Base-by-base conservation (phyloP, 1,284 basidiomycete species). In the Tilletia caries region DNA sequence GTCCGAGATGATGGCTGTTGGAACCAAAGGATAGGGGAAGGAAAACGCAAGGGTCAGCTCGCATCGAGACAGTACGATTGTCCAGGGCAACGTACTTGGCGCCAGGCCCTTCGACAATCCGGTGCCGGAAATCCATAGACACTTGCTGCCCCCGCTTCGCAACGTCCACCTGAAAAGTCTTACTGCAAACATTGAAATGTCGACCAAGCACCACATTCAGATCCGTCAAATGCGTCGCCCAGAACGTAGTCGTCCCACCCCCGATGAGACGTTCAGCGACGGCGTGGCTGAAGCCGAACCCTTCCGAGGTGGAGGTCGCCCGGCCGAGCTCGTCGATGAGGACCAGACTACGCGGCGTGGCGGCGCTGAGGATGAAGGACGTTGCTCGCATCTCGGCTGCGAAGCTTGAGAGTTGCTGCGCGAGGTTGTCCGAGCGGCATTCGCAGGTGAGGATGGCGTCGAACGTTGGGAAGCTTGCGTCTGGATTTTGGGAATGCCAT, bases 261-360 rank as follows among this genome's bases (percentile, higher is more conserved):
- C 72, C 85, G 37, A 96, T 90, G 68, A 98, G 86, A 52, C 88
- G 89, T 82, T 98, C 95, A 0, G 92, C 92, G 69, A 98, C 91
- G 0, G 95, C 94, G 83, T 95, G 91, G 0, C 92, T 90, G 64
- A 98, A 90, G 0, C 93, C 95, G 15, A 93, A 85, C 0, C 95
- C 94, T 80, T 96, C 93, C 58, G 86, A 85, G 0, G 93, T 89
- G 2, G 92, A 90, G 0, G 95, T 96, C 2, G 93, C 93, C 43
- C 92, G 68, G 2, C 93, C 91, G 15, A 97, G 87, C 83, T 98
- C 95, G 81, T 98, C 95, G 33, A 98, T 88, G 0, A 98, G 83
- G 0, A 98, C 86, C 13, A 98, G 85, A 0, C 91, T 90, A 2
- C 52, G 32, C 6, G 71, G 70, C 32, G 74, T 68, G 2, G 71